Evolutionary conservation across 345 rosid species (phyloP).

Genomic region (Eucalyptus microcorys): DNA sequence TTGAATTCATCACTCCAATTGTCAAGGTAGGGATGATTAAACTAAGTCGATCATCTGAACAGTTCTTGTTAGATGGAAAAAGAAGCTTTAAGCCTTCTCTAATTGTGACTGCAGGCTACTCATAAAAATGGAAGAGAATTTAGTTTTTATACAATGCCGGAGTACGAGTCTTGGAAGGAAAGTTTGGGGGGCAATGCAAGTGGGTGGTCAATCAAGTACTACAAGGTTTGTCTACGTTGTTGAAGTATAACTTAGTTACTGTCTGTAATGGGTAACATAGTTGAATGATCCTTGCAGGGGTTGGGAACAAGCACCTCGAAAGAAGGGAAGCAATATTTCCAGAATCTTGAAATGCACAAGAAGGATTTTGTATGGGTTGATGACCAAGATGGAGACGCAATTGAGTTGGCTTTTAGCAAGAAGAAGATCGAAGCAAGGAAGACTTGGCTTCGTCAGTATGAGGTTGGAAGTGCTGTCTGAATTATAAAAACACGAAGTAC

Average conservation of each 20-base stretch:
- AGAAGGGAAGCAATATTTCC: slow-evolving; percentile 81
- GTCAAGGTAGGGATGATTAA: slow-evolving; percentile 50
- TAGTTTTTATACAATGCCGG: slow-evolving; percentile 86
- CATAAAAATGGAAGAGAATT: slow-evolving; percentile 28
- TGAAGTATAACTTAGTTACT: not conserved
- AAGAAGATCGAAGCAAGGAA: slow-evolving; percentile 92
- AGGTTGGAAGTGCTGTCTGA: slow-evolving; percentile 22
- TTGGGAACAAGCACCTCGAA: slow-evolving; percentile 77
- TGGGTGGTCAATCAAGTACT: slow-evolving; percentile 87
- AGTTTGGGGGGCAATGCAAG: slow-evolving; percentile 51
- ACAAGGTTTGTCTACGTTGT: slow-evolving; percentile 52
- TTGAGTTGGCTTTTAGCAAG: slow-evolving; percentile 96
- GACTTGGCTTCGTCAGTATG: slow-evolving; percentile 76
- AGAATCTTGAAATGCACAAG: slow-evolving; percentile 41
- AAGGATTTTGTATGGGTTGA: slow-evolving; percentile 81
- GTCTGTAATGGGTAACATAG: not conserved
- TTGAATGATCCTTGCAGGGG: slow-evolving; percentile 33
- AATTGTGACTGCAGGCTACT: slow-evolving; percentile 38
- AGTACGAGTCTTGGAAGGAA: slow-evolving; percentile 81
- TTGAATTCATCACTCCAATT: slow-evolving; percentile 94
- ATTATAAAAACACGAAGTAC: not conserved
- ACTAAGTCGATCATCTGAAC: not conserved
- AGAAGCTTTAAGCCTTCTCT: not conserved
- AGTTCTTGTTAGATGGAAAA: not conserved
- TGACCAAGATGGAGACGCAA: slow-evolving; percentile 83